Percentiles rank a stretch among this genome's conserved stretches.
These are phyloP conservation scores for Auxenochlorella pyrenoidosa DNA, from an alignment of 139 green algal species.

Conservation along the genomic window DNA sequence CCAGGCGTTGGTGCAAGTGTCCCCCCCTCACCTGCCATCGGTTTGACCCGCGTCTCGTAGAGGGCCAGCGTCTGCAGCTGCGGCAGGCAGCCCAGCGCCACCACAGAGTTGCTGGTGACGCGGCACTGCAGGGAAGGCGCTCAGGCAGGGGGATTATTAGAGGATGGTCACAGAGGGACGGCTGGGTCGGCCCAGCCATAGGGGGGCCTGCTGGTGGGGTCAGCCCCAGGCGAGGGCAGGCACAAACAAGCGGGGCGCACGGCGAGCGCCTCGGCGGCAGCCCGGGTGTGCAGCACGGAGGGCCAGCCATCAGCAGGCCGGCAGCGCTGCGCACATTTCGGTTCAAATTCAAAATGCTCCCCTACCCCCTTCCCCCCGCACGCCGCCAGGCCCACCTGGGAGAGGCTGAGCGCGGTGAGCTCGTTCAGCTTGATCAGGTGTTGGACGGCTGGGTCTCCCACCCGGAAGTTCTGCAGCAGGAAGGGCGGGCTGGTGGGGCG, in stretches of 20 bases:
- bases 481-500: not conserved
- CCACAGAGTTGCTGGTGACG: conserved; percentile 44
- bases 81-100: conserved; percentile 26
- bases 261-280: too few species aligned
- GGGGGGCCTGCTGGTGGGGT: too few species aligned
- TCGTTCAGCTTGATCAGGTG: conserved; percentile 40
- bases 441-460: conserved; percentile 36
- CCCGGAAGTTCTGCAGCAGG: conserved; percentile 47
- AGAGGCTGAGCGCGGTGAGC: conserved; percentile 57
- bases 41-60: conserved; percentile 9
- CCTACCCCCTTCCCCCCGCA: too few species aligned
- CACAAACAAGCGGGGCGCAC: too few species aligned
- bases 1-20: too few species aligned
- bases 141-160: too few species aligned
- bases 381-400: conserved; percentile 7
- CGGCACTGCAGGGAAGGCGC: conserved; percentile 27
- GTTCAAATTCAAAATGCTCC: too few species aligned
- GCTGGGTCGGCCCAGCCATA: too few species aligned
- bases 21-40: not conserved
- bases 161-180: too few species aligned
- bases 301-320: not conserved
- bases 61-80: conserved; percentile 28
- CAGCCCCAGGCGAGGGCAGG: too few species aligned
- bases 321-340: not conserved
- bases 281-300: not conserved